Base-by-base conservation (phyloP, 1,284 basidiomycete genomes). In the Boletellus deceptivus region DNA sequence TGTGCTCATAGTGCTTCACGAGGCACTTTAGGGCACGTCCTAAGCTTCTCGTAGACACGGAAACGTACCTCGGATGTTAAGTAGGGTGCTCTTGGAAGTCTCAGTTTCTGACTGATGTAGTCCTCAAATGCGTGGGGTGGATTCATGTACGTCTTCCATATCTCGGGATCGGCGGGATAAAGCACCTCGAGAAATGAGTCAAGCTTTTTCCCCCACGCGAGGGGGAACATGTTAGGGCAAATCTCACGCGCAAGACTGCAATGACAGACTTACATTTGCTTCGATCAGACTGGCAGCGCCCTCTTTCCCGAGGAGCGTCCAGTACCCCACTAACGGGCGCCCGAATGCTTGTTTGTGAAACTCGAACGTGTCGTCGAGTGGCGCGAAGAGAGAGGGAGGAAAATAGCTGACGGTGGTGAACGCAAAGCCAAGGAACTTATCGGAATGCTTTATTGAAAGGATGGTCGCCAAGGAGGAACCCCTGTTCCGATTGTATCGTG, bases 321-420 rank as follows among this genome's bases (percentile, higher is more conserved):
- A 74, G 54, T 79, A 78, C 11, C 74, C 76, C 41, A 55, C 53
- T 59, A 49, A 58, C 2, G 44, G 74, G 57, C 55, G 67, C 57
- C 40, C 75, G 69, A 35, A 67, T 17, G 7, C 35, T 40, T 57
- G 64, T 36, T 46, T 64, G 31, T 64, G 55, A 25, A 45, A 42
- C 24, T 62, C 59, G 33, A 70, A 50, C 8, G 61, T 36, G 6
- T 53, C 14, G 6, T 69, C 60, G 40, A 69, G 53, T 16, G 71
- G 64, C 9, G 65, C 60, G 9, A 61, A 57, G 3, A 52, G 52
- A 8, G 47, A 47, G 4, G 70, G 72, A 0, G 65, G 56, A 4
- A 50, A 20, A 55, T 73, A 76, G 14, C 64, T 46, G 20, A 72
- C 57, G 0, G 65, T 52, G 25, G 71, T 55, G 52, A 69, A 67